A percentile compares a stretch with the other conserved stretches of the same genome.
These are phyloP conservation scores for Polychaeton citri DNA, from an alignment of 2,329 filamentous ascomycete species.

Conservation along the genomic window DNA sequence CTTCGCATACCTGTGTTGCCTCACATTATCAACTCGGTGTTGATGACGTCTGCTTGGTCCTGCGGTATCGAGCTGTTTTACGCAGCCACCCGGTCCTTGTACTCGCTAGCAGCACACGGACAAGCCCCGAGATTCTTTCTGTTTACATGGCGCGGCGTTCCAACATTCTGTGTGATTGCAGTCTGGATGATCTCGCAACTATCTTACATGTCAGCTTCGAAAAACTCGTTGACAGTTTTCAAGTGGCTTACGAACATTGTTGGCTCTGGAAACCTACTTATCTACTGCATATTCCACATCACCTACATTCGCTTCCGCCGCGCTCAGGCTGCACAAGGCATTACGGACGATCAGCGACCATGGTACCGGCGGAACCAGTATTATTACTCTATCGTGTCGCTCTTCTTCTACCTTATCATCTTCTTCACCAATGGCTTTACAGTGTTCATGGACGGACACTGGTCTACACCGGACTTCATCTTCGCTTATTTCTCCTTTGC, in stretches of 20 bases:
- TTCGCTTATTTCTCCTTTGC: slow-evolving; percentile 43
- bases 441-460: slow-evolving; percentile 35
- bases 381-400: slow-evolving; percentile 37
- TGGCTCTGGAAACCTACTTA: slow-evolving; percentile 24
- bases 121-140: slow-evolving; percentile 46
- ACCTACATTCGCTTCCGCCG: slow-evolving; percentile 39
- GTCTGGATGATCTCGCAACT: slow-evolving; percentile 28
- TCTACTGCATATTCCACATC: slow-evolving; percentile 27
- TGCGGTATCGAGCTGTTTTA: slow-evolving; percentile 44
- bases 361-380: slow-evolving; percentile 40
- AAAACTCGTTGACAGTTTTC: too few species aligned
- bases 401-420: slow-evolving; percentile 35
- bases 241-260: slow-evolving; percentile 23
- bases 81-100: slow-evolving; percentile 38
- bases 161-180: slow-evolving; percentile 32
- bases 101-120: slow-evolving; percentile 45
- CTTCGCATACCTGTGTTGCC: slow-evolving; percentile 47
- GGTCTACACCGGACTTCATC: slow-evolving; percentile 35
- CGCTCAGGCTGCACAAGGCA: slow-evolving; percentile 36
- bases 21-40: slow-evolving; percentile 54
- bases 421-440: slow-evolving; percentile 46
- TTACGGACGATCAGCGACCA: slow-evolving; percentile 31
- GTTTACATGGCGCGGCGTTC: slow-evolving; percentile 35
- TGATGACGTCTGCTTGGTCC: slow-evolving; percentile 51
- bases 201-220: slow-evolving; percentile 20